Evolutionary conservation across 2,329 filamentous ascomycete genomes (phyloP).

Genomic region (Aspergillus piperis): DNA sequence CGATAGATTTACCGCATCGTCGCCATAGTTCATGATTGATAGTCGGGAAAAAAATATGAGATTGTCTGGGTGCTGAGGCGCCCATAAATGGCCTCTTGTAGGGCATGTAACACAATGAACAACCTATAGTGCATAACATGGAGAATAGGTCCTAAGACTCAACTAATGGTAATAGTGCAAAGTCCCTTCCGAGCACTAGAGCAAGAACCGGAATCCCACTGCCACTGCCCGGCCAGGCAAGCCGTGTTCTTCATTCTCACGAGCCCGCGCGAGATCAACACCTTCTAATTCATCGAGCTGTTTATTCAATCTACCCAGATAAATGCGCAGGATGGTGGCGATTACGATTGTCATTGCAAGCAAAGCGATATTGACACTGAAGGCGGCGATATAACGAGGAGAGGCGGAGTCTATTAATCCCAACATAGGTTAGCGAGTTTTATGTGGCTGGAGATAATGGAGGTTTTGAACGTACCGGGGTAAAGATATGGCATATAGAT

Average conservation of each 20-base stretch:
- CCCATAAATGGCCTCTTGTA: no score
- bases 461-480: background rate
- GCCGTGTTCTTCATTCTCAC: background rate
- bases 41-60: no score
- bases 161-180: no score
- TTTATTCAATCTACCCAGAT: background rate
- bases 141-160: no score
- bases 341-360: background rate
- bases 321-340: background rate
- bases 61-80: no score
- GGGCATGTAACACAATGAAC: no score
- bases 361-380: background rate
- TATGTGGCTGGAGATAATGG: background rate
- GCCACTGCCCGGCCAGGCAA: background rate
- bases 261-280: background rate
- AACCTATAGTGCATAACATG: no score
- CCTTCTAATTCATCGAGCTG: background rate
- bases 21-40: no score
- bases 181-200: background rate
- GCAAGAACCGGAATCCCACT: background rate
- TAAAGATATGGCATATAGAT: slow-evolving; percentile 1
- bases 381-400: background rate
- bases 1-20: no score
- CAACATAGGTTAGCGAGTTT: background rate
- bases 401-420: background rate